These are phyloP conservation scores for Neofusicoccum kwambonambiense DNA, from an alignment of 2,329 filamentous ascomycete species.

Conservation along the genomic window DNA sequence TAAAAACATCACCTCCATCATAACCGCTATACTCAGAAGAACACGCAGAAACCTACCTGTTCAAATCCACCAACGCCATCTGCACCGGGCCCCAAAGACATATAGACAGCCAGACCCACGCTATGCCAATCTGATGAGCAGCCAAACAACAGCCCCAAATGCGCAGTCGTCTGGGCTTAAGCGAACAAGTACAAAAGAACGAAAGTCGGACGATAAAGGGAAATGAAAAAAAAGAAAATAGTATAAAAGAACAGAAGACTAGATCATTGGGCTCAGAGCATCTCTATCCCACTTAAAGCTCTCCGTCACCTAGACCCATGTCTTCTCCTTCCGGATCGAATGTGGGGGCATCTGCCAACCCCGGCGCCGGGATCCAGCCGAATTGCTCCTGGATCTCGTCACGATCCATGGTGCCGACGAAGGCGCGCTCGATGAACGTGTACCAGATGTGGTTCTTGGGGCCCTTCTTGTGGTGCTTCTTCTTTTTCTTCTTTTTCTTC, in stretches of 20 bases:
- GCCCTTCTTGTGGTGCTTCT: constrained; percentile 44
- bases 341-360: background rate
- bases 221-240: background rate
- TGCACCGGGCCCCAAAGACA: background rate
- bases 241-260: background rate
- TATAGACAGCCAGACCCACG: background rate
- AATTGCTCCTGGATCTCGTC: constrained; percentile 58
- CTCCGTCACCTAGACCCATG: background rate
- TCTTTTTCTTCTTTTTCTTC: constrained; percentile 54
- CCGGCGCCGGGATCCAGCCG: constrained; percentile 11
- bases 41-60: too few species aligned
- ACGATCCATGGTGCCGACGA: constrained; percentile 69
- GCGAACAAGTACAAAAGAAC: background rate
- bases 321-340: background rate
- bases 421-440: constrained; percentile 74
- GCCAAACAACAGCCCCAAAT: background rate
- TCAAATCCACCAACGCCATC: too few species aligned
- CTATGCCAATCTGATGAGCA: background rate
- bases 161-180: background rate
- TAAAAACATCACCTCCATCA: too few species aligned
- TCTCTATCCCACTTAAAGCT: background rate
- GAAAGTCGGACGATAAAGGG: background rate
- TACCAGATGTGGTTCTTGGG: constrained; percentile 67
- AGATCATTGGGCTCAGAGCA: too few species aligned
- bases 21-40: too few species aligned